Base-by-base conservation (phyloP, 2,329 filamentous ascomycete genomes). In the Fusarium virguliforme region DNA sequence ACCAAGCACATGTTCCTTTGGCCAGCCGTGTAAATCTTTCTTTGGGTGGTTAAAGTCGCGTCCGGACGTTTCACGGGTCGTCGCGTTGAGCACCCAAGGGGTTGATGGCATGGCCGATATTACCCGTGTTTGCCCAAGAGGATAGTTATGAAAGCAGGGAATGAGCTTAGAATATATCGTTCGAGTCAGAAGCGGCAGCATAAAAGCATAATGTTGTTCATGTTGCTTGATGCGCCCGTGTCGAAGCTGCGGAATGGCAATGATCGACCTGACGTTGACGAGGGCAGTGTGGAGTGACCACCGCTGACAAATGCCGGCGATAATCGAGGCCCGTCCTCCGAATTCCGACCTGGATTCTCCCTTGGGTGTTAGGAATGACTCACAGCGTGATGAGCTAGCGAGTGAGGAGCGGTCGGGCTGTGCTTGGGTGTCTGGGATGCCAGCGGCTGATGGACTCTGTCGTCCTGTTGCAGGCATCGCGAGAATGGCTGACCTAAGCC, bases 281-380 rank as follows among this genome's bases (percentile, higher is more conserved):
- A 22, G 53, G 24, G 22, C 30, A 13, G n/a, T 22, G 70, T 70
- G 69, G 60, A 64, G 65, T 73, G 65, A 62, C 63, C 50, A 43
- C 60, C 50, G 65, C 64, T 76, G 72, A 75, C 74, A 76, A 76
- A 76, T 75, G 43, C 50, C 64, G 70, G 68, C 46, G 58, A 65
- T 73, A 67, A 66, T 62, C 38, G 50, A 65, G 54, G 50, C 62
- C 62, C 69, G 54, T 62, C 26, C 41, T 71, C 71, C 73, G 71
- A 75, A 72, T 41, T 72, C 70, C 70, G 70, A 18, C 18, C 18
- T 18, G 18, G 18, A 64, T 61, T 48, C 58, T 50, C 43, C 15
- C 43, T 50, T 50, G 26, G 24, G 30, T 18, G 30, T 50, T 35
- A 59, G 32, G 51, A 60, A 72, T 72, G 70, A 72, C 63, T 72